Conservation (phyloP, 495 filamentous ascomycete genomes). For the Annulohypoxylon stygium region DNA sequence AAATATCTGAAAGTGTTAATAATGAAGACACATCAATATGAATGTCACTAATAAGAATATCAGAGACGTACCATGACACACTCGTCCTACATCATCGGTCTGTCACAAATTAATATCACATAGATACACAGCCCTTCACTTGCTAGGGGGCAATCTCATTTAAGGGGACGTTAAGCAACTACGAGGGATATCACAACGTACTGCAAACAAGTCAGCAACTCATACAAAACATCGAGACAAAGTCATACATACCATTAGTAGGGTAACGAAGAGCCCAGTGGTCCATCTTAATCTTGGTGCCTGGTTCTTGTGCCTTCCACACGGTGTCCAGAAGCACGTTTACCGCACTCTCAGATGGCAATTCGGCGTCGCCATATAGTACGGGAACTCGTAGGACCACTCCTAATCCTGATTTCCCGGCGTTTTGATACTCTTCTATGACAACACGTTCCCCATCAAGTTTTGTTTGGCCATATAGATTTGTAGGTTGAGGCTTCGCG, state of each 20-base stretch:
- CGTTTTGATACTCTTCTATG: slow-evolving; percentile 67
- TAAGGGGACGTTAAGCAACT: not conserved
- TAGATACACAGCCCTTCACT: slow-evolving; percentile 35
- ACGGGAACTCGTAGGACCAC: slow-evolving; percentile 89
- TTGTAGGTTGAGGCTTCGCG: slow-evolving; percentile 75
- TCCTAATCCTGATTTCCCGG: slow-evolving; percentile 65
- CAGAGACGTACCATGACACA: slow-evolving; percentile 66
- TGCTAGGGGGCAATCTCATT: not conserved
- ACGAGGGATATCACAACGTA: slow-evolving; percentile 13
- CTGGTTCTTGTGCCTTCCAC: slow-evolving; percentile 72
- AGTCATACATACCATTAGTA: slow-evolving; percentile 63
- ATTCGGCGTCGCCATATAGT: slow-evolving; percentile 78
- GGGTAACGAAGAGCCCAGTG: slow-evolving; percentile 90
- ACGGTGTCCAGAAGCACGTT: slow-evolving; percentile 83
- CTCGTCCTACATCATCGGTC: slow-evolving; percentile 89
- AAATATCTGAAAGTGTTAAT: slow-evolving; percentile 63
- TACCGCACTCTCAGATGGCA: slow-evolving; percentile 81
- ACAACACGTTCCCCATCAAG: slow-evolving; percentile 84
- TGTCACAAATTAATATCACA: slow-evolving; percentile 45
- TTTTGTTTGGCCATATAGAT: slow-evolving; percentile 91
- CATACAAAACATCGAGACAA: not conserved
- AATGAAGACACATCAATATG: not conserved
- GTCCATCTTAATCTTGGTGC: slow-evolving; percentile 79
- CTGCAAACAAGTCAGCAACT: slow-evolving; percentile 31
- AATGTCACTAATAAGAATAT: not conserved